A percentile compares a stretch with the other conserved stretches of the same genome.
Evolutionary conservation across 1,139 yeast genomes (phyloP).

Genomic region (Diutina sp.): DNA sequence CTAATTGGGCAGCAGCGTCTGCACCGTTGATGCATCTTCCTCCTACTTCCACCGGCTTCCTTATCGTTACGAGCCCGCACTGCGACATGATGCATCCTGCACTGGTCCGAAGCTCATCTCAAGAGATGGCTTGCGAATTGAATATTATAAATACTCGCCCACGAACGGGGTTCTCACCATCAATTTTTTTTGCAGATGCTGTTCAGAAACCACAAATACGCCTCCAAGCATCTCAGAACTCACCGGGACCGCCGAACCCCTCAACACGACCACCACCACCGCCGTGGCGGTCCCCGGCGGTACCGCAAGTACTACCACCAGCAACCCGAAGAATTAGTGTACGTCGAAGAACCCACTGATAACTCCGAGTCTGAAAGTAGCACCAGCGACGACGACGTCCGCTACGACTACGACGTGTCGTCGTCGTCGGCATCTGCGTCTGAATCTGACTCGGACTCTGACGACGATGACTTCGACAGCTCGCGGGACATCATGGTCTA

Average conservation of each 20-base stretch:
- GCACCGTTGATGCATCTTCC: neutral
- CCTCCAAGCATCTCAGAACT: neutral
- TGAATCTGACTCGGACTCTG: constrained; percentile 8
- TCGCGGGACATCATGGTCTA: constrained; percentile 4
- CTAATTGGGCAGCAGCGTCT: neutral
- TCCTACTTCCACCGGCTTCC: neutral
- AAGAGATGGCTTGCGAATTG: neutral
- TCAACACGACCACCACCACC: neutral
- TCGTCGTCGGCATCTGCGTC: constrained; percentile 2
- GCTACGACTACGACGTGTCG: constrained; percentile 14
- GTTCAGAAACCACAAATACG: neutral
- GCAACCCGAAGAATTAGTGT: constrained; percentile 7
- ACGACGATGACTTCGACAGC: constrained; percentile 5
- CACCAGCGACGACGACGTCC: constrained; percentile 10
- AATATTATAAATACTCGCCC: neutral
- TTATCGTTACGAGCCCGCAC: neutral
- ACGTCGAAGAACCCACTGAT: constrained; percentile 8
- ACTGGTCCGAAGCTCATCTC: neutral
- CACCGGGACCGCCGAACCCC: constrained; percentile 1
- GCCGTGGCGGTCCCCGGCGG: neutral
- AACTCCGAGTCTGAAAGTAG: constrained; percentile 6
- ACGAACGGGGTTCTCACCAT: neutral
- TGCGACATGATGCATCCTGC: neutral
- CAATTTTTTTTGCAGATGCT: neutral
- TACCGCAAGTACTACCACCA: constrained; percentile 7